Conservation (phyloP, 495 filamentous ascomycete genomes). For the Podospora anserina region DNA sequence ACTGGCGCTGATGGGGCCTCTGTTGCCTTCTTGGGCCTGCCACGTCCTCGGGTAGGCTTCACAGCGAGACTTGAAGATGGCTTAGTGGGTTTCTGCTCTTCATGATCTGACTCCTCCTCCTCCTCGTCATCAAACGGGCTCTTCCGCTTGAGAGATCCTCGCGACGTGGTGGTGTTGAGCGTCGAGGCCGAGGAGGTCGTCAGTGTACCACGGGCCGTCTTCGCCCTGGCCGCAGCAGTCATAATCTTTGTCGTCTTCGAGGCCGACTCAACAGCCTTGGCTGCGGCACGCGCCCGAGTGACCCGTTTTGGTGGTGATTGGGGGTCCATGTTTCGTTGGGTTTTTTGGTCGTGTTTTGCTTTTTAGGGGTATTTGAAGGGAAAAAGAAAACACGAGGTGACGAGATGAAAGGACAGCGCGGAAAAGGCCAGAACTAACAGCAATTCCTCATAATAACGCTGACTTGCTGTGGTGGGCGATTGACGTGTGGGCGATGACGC, state of each 20-base stretch:
- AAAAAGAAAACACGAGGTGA: constrained; percentile 5
- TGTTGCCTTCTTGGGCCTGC: constrained; percentile 42
- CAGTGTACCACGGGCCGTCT: constrained; percentile 30
- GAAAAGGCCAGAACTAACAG: constrained; percentile 19
- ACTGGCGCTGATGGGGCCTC: constrained; percentile 17
- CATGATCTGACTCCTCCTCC: constrained; percentile 39
- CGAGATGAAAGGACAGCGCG: not conserved
- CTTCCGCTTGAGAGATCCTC: constrained; percentile 44
- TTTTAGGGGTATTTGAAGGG: constrained; percentile 5
- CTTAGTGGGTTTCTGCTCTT: constrained; percentile 32
- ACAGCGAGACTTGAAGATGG: constrained; percentile 15
- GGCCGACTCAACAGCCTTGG: constrained; percentile 40
- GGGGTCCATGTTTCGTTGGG: constrained; percentile 36
- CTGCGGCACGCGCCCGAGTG: constrained; percentile 57
- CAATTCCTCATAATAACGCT: constrained; percentile 21
- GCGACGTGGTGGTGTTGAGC: constrained; percentile 23
- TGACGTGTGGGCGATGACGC: not conserved
- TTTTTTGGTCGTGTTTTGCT: constrained; percentile 5
- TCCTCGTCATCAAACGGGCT: constrained; percentile 43
- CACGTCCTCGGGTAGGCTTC: constrained; percentile 45
- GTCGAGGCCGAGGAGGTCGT: constrained; percentile 26
- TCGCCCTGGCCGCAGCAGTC: constrained; percentile 41
- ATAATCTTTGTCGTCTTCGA: constrained; percentile 34
- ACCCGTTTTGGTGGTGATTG: constrained; percentile 57
- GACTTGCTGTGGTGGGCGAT: not conserved